These are phyloP conservation scores for Exserohilum rostratum DNA, from an alignment of 2,329 filamentous ascomycete species.

Conservation along the genomic window DNA sequence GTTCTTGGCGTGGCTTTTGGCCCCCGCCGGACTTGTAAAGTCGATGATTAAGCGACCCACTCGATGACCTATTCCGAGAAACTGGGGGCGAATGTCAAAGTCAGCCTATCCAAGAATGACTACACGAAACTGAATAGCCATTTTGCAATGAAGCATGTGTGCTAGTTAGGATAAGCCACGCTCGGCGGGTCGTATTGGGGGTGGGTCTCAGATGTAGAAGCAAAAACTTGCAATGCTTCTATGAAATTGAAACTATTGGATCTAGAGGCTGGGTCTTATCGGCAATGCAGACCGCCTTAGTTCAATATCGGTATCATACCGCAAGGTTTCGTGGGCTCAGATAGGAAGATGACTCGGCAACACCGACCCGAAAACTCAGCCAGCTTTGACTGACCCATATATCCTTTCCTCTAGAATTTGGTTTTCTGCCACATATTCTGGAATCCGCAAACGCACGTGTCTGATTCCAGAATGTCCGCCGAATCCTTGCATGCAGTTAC, in stretches of 20 bases:
- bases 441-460: not conserved
- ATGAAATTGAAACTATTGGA: not conserved
- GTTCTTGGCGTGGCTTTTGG: not conserved
- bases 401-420: too few relatives aligned
- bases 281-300: not conserved
- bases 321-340: too few relatives aligned
- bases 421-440: not conserved
- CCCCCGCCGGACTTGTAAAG: not conserved
- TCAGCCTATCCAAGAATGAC: not conserved
- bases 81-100: not conserved
- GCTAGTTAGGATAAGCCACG: not conserved
- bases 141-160: not conserved
- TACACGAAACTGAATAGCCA: not conserved
- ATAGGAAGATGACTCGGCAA: not conserved
- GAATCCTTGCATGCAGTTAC: not conserved
- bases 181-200: not conserved
- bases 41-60: not conserved
- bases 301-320: not conserved
- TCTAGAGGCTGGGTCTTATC: not conserved
- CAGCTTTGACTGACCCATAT: not conserved
- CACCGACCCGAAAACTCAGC: not conserved
- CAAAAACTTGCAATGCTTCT: not conserved
- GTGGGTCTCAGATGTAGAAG: not conserved
- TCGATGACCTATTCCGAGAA: not conserved
- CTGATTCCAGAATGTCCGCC: not conserved